Percentiles rank a stretch among this genome's conserved stretches.
Evolutionary conservation across 495 filamentous ascomycete species (phyloP).

Genomic region (Penicillium roqueforti): DNA sequence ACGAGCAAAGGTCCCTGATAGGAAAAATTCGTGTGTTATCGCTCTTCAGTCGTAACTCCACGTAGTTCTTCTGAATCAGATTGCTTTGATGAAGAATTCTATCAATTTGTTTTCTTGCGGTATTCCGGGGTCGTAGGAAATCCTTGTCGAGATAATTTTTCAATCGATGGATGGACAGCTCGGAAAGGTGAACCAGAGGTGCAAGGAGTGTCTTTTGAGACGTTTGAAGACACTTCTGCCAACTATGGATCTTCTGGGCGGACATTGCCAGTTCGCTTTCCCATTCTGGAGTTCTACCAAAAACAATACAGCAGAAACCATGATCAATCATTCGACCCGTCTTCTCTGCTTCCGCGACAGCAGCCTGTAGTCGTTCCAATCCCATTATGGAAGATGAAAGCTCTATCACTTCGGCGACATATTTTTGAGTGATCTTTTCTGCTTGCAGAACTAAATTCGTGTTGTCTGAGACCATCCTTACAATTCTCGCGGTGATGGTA

Average conservation of each 20-base stretch:
- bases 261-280: neutral
- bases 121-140: slow-evolving; percentile 17
- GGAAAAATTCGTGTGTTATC: neutral
- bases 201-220: neutral
- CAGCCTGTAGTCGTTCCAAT: slow-evolving; percentile 1
- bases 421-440: neutral
- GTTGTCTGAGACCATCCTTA: neutral
- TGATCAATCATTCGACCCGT: slow-evolving; percentile 6
- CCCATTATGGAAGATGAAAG: neutral
- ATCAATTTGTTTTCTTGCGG: slow-evolving; percentile 15
- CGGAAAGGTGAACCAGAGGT: neutral
- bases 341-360: neutral
- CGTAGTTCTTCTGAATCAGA: neutral
- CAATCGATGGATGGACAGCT: neutral
- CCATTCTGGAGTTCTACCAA: slow-evolving; percentile 1
- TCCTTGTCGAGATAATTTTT: slow-evolving; percentile 3
- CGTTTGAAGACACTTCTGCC: neutral
- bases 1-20: neutral
- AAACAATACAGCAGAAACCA: slow-evolving; percentile 18
- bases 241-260: neutral
- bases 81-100: neutral
- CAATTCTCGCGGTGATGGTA: neutral
- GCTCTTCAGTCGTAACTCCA: neutral
- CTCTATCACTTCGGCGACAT: neutral
- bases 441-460: neutral